These are phyloP conservation scores for Dalbergia cultrata DNA, from an alignment of 306 rosid species.

Conservation along the genomic window DNA sequence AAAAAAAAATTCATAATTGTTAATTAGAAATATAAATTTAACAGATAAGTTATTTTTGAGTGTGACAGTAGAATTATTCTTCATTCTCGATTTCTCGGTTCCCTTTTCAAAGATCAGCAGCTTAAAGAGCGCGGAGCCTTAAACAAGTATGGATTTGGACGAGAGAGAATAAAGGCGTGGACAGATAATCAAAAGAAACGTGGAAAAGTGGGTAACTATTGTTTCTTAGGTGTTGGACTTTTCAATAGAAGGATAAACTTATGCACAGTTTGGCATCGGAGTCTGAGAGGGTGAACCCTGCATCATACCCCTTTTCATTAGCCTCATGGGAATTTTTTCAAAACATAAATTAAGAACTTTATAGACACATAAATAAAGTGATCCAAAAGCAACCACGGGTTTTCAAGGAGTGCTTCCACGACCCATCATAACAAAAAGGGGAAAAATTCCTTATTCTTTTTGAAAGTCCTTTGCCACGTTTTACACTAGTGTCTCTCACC, in stretches of 20 bases:
- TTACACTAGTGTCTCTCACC: background rate
- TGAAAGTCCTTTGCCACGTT: conserved; percentile 12
- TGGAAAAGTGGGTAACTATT: conserved; percentile 6
- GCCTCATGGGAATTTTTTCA: conserved; percentile 17
- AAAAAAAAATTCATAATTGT: too few relatives aligned
- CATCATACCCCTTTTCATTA: background rate
- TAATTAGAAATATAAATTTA: too few relatives aligned
- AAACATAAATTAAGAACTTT: conserved; percentile 49
- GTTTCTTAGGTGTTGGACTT: background rate
- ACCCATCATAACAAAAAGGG: conserved; percentile 11
- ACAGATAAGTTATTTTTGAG: too few relatives aligned
- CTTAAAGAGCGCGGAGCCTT: too few relatives aligned
- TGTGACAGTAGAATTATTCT: too few relatives aligned
- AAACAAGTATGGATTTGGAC: background rate
- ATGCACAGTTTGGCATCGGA: background rate
- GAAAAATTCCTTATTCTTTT: conserved; percentile 40
- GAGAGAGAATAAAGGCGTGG: conserved; percentile 16
- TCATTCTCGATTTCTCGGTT: too few relatives aligned
- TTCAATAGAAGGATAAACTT: conserved; percentile 12
- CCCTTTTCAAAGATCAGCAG: too few relatives aligned
- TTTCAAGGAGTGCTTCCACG: conserved; percentile 26
- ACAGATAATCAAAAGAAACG: background rate
- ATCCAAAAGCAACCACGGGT: conserved; percentile 49
- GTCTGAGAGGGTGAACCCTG: conserved; percentile 28
- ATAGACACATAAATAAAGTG: conserved; percentile 49